Evolutionary conservation across 2,329 filamentous ascomycete genomes (phyloP), one percentile per base, ranked within the genome.

Genomic region (Hirsutella rhossiliensis): DNA sequence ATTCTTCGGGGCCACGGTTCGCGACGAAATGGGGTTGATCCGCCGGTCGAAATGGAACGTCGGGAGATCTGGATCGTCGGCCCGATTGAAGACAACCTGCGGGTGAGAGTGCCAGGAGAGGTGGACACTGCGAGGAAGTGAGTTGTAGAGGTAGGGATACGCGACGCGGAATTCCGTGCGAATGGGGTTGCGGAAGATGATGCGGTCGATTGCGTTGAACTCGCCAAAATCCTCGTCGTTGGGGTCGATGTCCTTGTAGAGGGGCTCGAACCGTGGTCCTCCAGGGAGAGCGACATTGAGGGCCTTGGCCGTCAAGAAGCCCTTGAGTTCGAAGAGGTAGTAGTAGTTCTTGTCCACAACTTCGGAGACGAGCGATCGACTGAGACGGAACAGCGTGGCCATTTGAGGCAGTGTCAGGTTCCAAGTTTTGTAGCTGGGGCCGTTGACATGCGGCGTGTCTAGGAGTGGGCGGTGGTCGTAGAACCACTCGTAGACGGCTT

Each of bases 201-300:
- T 98, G 54, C 94, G 87, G 58, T 98, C 92, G 55, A 98, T 98
- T 30, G 92, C 92, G 59, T 98, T 98, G 73, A 98, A 98, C 64
- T 98, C 92, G 64, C 92, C 92, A 65, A 98, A 98, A 59, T 98
- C 92, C 63, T 98, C 92, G 54, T 97, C 90, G 55, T 98, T 98
- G 2, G 92, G 92, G 62, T 98, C 89, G 48, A 98, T 89, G 56
- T 98, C 92, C 66, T 98, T 98, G 72, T 96, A 98, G 18, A 98
- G 64, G 20, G 92, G 92, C 64, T 98, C 92, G 51, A 98, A 98
- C 28, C 92, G 82, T 48, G 92, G 92, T 11, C 92, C 94, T 60
- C 92, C 92, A n/a, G 92, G 92, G 44, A 98, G 87, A 11, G 94
- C 90, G 43, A 98, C 90, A 54, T 98, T 98, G 38, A 98, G 71